phyloP scores from a whole-genome alignment of 108 stramenopile species.

The Halocafeteria seosinensis region DNA sequence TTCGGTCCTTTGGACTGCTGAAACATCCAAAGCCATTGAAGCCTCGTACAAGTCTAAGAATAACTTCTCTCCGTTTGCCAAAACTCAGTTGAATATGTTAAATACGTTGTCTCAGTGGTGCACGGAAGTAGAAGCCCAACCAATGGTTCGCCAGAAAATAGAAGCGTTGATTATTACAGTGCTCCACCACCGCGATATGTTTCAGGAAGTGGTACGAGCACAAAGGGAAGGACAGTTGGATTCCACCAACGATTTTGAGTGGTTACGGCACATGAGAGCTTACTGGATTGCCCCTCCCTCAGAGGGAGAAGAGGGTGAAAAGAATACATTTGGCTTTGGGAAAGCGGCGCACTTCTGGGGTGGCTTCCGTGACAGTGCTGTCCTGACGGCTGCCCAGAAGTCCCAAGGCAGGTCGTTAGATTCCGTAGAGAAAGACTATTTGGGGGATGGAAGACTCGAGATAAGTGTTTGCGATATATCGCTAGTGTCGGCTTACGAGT shows the following conservation, averaged over 20 bases:
- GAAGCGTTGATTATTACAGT: constrained; percentile 44
- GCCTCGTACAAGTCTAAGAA: constrained; percentile 23
- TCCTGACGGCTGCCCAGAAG: too few relatives aligned
- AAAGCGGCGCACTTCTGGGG: too few relatives aligned
- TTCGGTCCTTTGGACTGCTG: constrained; percentile 31
- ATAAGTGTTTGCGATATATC: constrained; percentile 36
- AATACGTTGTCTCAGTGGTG: constrained; percentile 34
- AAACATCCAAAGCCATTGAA: constrained; percentile 30
- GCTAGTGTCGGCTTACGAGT: constrained; percentile 26
- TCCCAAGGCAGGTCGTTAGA: too few relatives aligned
- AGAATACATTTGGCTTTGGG: too few relatives aligned
- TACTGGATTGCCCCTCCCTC: too few relatives aligned
- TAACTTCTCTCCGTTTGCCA: constrained; percentile 25
- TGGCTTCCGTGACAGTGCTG: too few relatives aligned
- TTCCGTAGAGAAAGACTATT: background rate
- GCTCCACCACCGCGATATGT: constrained; percentile 43
- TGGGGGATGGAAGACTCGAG: constrained; percentile 7
- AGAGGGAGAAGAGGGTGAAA: too few relatives aligned
- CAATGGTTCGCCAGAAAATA: constrained; percentile 38
- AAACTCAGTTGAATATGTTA: constrained; percentile 21
- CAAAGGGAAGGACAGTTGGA: constrained; percentile 25
- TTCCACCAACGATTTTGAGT: constrained; percentile 32
- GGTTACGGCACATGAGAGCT: constrained; percentile 32
- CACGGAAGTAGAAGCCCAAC: constrained; percentile 21
- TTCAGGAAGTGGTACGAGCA: constrained; percentile 13